These are phyloP conservation scores for Xylaria multiplex DNA, from an alignment of 2,329 filamentous ascomycete species.

Conservation along the genomic window DNA sequence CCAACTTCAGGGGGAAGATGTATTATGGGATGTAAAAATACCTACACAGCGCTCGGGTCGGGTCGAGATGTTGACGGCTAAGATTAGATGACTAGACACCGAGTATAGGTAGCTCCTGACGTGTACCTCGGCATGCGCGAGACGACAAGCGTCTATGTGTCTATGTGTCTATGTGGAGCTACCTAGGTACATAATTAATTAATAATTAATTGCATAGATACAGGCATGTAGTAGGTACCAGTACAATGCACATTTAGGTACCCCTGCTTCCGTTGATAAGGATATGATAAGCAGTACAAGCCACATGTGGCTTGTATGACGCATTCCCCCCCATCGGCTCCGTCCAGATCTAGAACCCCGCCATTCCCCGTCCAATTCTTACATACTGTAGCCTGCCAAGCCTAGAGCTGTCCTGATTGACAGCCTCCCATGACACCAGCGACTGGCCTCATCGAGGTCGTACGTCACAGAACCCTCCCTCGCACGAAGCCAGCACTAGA, in stretches of 20 bases:
- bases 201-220: background rate
- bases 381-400: constrained; percentile 25
- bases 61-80: constrained; percentile 16
- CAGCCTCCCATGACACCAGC: constrained; percentile 21
- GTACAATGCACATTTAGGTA: background rate
- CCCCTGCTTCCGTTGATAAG: too few species aligned
- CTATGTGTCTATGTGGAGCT: constrained; percentile 15
- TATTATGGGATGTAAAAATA: background rate
- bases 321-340: constrained; percentile 24
- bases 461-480: constrained; percentile 15
- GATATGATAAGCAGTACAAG: background rate
- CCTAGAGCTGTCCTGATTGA: constrained; percentile 23
- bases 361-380: constrained; percentile 31
- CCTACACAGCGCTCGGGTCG: background rate
- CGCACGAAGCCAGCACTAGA: background rate
- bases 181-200: background rate
- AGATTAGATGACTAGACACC: constrained; percentile 17
- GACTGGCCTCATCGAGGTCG: constrained; percentile 30
- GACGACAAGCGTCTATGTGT: constrained; percentile 28
- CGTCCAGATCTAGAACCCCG: constrained; percentile 29
- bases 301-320: constrained; percentile 44
- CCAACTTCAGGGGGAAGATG: background rate
- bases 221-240: background rate
- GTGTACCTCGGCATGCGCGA: constrained; percentile 49
- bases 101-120: constrained; percentile 32